Evolutionary conservation across 768 basidiomycete genomes (phyloP), one percentile per base, ranked within the genome.

Genomic region (Clavulina sp.): DNA sequence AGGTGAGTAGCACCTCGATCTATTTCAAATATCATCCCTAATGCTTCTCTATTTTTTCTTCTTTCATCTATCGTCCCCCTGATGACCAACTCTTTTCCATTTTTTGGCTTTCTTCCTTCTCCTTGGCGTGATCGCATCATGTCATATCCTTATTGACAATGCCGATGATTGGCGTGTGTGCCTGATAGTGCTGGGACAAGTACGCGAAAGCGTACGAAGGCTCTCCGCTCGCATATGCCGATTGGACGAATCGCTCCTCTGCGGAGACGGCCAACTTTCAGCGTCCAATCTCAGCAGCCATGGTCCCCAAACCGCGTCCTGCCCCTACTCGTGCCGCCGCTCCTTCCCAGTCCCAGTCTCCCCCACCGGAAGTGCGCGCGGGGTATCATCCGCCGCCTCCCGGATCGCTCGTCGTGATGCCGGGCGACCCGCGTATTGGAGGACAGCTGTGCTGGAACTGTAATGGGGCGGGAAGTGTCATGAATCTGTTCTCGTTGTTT

Each of bases 371-470:
- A 28, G 24, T 46, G 9, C 16, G 9, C 9, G 7, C 43, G 13
- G 9, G 13, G 9, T 23, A 7, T 46, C 9, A 13, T 46, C 26
- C 9, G 4, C 67, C 70, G 0, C 67, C 67, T 18, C 71, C 69
- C 0, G 63, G 70, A 18, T 63, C 75, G 13, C 56, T 72, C 1
- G 68, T 79, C 2, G 72, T 80, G 49, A 54, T 54, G 0, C 73
- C 84, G 0, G 84, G 84, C 2, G 84, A 87, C 61, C 69, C 78
- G 21, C 63, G 83, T 44, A 64, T 86, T 5, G 84, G 84, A 2
- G 84, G 85, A 0, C 57, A 64, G 41, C 49, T 72, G 57, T 87
- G 85, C 62, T 75, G 71, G 74, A 65, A 70, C 23, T 87, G 84
- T 60, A 64, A 68, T 31, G 85, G 85, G 2, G 60, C 64, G 21